Base-by-base conservation (phyloP, 495 filamentous ascomycete species). In the Lentithecium fluviatile region DNA sequence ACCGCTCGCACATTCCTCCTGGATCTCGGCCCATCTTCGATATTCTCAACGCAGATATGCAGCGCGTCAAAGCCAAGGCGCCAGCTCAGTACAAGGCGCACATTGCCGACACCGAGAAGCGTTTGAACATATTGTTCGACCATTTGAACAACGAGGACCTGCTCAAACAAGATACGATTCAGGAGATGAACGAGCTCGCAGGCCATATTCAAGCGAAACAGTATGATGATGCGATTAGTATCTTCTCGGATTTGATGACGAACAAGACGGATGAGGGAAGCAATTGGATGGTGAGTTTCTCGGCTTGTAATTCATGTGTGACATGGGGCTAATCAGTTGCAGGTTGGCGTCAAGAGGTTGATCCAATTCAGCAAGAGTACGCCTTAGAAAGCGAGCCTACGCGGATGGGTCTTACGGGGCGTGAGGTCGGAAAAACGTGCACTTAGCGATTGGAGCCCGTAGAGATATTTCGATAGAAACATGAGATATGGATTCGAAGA, bases 111-210 rank as follows among this genome's bases (percentile, higher is more conserved):
- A 94, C 91, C 3, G 90, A 96, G 70, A 95, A 95, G 74, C 82
- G 93, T 43, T 79, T 98, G 56, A 88, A 86, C 62, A 86, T 95
- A 52, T 81, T 98, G 10, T 98, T 96, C 75, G 91, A 97, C 69
- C 91, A 96, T 73, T 79, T 98, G 50, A 97, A 97, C 78, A 97
- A 97, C 68, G 88, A 89, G 68, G 90, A 96, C 59, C 76, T 98
- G 23, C 79, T 97, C 50, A 89, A 85, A 71, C 80, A 85, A 25
- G 90, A 92, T 67, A 96, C 93, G 6, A 77, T 97, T 43, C 76
- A 83, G 57, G 80, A 85, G 48, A 80, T 90, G 82, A 74, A 77
- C 34, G 79, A 88, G 69, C 73, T 94, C 19, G 83, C 88, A 12
- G 74, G 79, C 57, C 86, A 87, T 10, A 69, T 97, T 17, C 82